Base-by-base conservation (phyloP, 2,329 filamentous ascomycete species). In the Neofusicoccum sp. region DNA sequence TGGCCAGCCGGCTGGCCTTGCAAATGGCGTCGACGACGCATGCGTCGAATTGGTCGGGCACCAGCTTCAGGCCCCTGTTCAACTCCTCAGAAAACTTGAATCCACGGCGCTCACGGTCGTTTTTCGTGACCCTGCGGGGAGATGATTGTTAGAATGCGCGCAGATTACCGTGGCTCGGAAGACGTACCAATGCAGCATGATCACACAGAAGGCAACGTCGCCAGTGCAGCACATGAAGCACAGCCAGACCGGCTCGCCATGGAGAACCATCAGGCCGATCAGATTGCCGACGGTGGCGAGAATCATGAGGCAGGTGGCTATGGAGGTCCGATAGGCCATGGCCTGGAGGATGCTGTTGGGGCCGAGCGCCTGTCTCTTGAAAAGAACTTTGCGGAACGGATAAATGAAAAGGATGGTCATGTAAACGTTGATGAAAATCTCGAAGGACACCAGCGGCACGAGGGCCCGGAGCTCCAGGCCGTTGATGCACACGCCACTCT, bases 221-320 rank as follows among this genome's bases (percentile, higher is more conserved):
- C 81, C 80, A 68, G 88, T 89, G 70, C 87, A 89, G 68, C 85
- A 86, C 77, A 87, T 85, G 3, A 89, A 79, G 67, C 86, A 89
- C 2, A 89, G 80, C 86, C 86, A 89, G 3, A 83, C 86, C 2
- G 84, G 85, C 69, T 89, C 86, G 11, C 86, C 86, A 29, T 85
- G 74, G 1, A 89, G 79, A 1, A 79, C 79, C 78, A 87, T 83
- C 0, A 89, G 74, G 0, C 88, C 80, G 3, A 82, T 81, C 2
- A 89, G 73, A 69, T 89, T 89, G 3, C 82, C 80, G 61, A 88
- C 81, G 65, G 83, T 87, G 66, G 84, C 86, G 12, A 80, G 72
- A 4, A 88, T 77, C 0, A 86, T 88, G 61, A 80, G 82, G 61
- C 82, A 76, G 33, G 84, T 82, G 28, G 87, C 87, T 52, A 87